Evolutionary conservation across 768 basidiomycete species (phyloP).

Genomic region (Boletus vermiculosoides): DNA sequence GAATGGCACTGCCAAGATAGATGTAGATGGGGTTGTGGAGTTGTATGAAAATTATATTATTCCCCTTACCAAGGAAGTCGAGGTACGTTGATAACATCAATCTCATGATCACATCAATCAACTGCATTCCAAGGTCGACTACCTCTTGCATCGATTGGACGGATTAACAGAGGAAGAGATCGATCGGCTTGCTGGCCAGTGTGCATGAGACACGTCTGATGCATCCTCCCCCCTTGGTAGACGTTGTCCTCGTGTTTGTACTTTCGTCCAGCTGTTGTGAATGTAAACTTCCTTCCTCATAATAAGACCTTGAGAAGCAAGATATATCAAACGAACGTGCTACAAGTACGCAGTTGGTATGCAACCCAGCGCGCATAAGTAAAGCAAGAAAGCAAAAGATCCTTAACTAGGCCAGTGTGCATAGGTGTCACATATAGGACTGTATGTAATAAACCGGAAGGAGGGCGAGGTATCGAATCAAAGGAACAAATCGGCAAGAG

Average conservation of each 20-base stretch:
- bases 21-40: constrained; percentile 89
- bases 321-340: constrained; percentile 22
- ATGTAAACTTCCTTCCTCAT: constrained; percentile 2
- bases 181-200: constrained; percentile 47
- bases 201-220: constrained; percentile 11
- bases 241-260: constrained; percentile 4
- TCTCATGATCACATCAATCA: neutral
- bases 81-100: constrained; percentile 55
- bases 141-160: constrained; percentile 86
- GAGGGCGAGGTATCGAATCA: constrained; percentile 4
- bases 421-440: constrained; percentile 21
- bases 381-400: constrained; percentile 26
- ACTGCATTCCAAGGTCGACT: constrained; percentile 70
- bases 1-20: constrained; percentile 65
- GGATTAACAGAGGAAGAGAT: constrained; percentile 82
- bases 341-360: constrained; percentile 25
- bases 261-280: constrained; percentile 4
- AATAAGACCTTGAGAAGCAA: constrained; percentile 13
- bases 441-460: constrained; percentile 10
- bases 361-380: constrained; percentile 19
- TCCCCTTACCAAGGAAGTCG: constrained; percentile 95
- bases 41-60: constrained; percentile 96
- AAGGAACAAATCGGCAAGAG: constrained; percentile 6
- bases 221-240: neutral
- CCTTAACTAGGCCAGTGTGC: constrained; percentile 12